Base-by-base conservation (phyloP, 805 yeast genomes). In the Scheffersomyces lignosus region DNA sequence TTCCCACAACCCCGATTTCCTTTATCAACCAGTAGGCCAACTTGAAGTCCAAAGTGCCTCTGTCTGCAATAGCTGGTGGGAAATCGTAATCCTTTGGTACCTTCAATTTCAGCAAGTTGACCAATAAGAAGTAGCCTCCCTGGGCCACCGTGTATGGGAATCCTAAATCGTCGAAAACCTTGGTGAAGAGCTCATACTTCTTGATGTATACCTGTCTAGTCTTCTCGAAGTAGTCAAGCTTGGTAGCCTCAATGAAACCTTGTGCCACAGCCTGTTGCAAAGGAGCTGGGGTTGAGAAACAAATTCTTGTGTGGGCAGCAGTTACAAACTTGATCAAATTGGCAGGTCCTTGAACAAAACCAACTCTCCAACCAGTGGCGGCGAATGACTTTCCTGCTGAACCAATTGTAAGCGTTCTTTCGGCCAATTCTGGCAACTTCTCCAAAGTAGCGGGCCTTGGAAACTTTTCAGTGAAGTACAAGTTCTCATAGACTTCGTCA, bases 281-380 rank as follows among this genome's bases (percentile, higher is more conserved):
- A 8, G 97, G 97, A 13, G 95, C 80, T 30, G 96, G 96, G 1
- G 89, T 78, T 7, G 91, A 73, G 63, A 93, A 93, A 56, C 96
- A 88, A 51, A 93, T 91, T 63, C 99, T 78, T 1, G 96, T 88
- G 62, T 93, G 96, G 0, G 98, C 98, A 17, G 85, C 77, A 5
- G 88, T 74, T 4, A 82, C 95, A 56, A 86, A 87, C 47, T 83
- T 80, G 51, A 93, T 71, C 47, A 90, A 70, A 20, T 84, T 86
- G n/a, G 85, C 73, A 36, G 86, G 83, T 5, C 96, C 98, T 44
- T 90, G 81, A 26, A 91, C 75, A 95, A 96, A 93, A 37, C 99
- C 99, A 36, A 93, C 78, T 71, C 99, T 82, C 97, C 98, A 93
- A 36, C 99, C 99, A 9, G 99, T 93, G 29, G 96, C 96, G n/a